phyloP scores from a whole-genome alignment of 2,329 filamentous ascomycete genomes.

The Arthrobotrys conoides region DNA sequence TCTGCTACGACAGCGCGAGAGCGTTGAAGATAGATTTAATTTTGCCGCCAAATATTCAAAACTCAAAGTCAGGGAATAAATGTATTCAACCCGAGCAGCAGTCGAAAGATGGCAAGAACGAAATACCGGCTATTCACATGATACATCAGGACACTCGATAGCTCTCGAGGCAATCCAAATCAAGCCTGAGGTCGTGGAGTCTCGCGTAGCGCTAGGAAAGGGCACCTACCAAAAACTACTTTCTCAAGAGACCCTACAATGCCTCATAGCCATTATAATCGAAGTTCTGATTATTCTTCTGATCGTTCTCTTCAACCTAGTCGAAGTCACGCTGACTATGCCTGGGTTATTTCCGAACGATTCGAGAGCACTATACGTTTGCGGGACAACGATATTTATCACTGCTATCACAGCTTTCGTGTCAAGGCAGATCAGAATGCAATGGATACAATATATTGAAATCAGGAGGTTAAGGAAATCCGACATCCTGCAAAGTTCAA shows the following conservation, averaged over 20 bases:
- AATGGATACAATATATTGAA: constrained; percentile 58
- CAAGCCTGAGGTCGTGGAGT: constrained; percentile 41
- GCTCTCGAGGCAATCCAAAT: constrained; percentile 45
- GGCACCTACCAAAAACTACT: constrained; percentile 12
- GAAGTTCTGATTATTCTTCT: constrained; percentile 47
- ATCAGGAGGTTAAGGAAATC: constrained; percentile 33
- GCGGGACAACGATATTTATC: constrained; percentile 46
- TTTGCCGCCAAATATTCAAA: neutral
- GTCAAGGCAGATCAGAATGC: constrained; percentile 43
- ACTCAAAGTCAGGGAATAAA: constrained; percentile 23
- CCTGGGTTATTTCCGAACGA: constrained; percentile 56
- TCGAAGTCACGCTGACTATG: constrained; percentile 50
- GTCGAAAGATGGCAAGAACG: constrained; percentile 59
- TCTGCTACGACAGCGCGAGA: neutral
- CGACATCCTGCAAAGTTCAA: constrained; percentile 46
- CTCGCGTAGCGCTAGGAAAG: constrained; percentile 18
- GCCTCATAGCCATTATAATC: constrained; percentile 43
- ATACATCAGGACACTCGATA: constrained; percentile 47
- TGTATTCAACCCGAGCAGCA: constrained; percentile 57
- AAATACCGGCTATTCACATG: constrained; percentile 44
- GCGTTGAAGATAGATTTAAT: neutral
- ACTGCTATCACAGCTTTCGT: constrained; percentile 46
- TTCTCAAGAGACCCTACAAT: constrained; percentile 51
- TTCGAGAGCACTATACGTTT: constrained; percentile 52
- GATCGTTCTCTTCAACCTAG: constrained; percentile 49